Evolutionary conservation across 257 asterid genomes (phyloP).

Genomic region (Dorcoceras hygrometricum): DNA sequence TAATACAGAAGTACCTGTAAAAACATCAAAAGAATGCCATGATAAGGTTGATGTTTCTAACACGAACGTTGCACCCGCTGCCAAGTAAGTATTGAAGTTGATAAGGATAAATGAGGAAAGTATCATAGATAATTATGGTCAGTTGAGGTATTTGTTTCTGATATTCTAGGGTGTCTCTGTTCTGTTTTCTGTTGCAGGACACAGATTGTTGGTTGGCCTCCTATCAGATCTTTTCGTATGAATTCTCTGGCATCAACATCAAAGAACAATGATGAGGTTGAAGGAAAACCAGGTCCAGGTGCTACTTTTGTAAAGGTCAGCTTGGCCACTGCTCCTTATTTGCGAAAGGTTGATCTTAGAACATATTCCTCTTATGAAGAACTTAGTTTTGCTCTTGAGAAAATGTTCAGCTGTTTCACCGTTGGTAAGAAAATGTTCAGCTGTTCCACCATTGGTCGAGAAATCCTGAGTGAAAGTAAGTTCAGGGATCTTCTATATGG

Average conservation of each 20-base stretch:
- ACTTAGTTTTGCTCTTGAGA: slow-evolving; percentile 45
- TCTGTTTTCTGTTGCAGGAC: slow-evolving; percentile 35
- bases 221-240: background rate
- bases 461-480: slow-evolving; percentile 58
- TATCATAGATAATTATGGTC: background rate
- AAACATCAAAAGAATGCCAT: slow-evolving; percentile 38
- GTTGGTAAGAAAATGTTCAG: slow-evolving; percentile 48
- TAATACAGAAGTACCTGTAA: slow-evolving; percentile 39
- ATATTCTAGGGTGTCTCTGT: slow-evolving; percentile 11
- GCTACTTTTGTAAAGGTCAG: slow-evolving; percentile 48
- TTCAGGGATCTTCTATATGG: slow-evolving; percentile 61
- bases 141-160: background rate
- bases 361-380: slow-evolving; percentile 39
- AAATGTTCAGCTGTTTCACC: slow-evolving; percentile 48
- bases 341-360: slow-evolving; percentile 49
- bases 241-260: slow-evolving; percentile 37
- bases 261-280: slow-evolving; percentile 41
- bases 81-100: slow-evolving; percentile 51
- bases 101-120: background rate
- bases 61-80: slow-evolving; percentile 55
- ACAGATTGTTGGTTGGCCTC: slow-evolving; percentile 34
- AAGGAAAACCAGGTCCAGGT: slow-evolving; percentile 40
- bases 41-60: slow-evolving; percentile 42
- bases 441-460: slow-evolving; percentile 41
- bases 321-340: slow-evolving; percentile 53